Conservation (phyloP, 2,329 filamentous ascomycete genomes). For the Parastagonospora avenae region DNA sequence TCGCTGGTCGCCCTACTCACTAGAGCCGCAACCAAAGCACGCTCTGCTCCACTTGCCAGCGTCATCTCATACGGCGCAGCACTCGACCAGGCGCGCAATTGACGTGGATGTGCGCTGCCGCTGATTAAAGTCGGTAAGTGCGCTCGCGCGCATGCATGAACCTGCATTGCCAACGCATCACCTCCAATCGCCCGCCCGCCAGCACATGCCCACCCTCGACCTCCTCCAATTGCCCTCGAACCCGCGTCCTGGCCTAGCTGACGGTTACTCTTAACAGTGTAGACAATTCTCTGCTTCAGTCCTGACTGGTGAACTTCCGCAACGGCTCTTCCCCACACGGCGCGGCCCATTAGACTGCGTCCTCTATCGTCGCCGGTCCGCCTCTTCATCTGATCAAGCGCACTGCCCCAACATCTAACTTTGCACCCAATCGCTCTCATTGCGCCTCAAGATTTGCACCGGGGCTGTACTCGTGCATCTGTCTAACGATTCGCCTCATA, state of each 20-base stretch:
- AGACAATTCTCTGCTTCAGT: constrained; percentile 34
- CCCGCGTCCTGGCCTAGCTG: constrained; percentile 40
- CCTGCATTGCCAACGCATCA: constrained; percentile 52
- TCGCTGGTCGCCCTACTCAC: constrained; percentile 22
- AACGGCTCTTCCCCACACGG: constrained; percentile 44
- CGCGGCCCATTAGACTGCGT: constrained; percentile 40
- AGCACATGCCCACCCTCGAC: constrained; percentile 45
- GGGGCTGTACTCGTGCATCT: constrained; percentile 38
- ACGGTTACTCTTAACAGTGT: constrained; percentile 40
- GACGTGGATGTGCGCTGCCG: constrained; percentile 39
- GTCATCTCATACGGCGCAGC: constrained; percentile 31
- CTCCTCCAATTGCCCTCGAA: constrained; percentile 45
- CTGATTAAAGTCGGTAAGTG: constrained; percentile 47
- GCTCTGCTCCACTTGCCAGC: constrained; percentile 18
- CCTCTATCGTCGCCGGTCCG: constrained; percentile 20
- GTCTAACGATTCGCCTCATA: constrained; percentile 42
- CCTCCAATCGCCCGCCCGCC: constrained; percentile 48
- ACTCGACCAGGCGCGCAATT: constrained; percentile 28
- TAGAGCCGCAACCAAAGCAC: constrained; percentile 26
- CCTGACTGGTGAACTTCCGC: constrained; percentile 41
- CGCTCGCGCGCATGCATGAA: constrained; percentile 43
- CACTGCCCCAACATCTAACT: constrained; percentile 40
- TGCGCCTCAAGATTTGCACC: constrained; percentile 39
- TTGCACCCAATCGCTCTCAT: constrained; percentile 29
- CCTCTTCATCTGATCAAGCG: constrained; percentile 25